Evolutionary conservation across 176 grass and related monocot genomes (phyloP), one percentile per base, ranked within the genome.

Genomic region (Hordeum marinum): DNA sequence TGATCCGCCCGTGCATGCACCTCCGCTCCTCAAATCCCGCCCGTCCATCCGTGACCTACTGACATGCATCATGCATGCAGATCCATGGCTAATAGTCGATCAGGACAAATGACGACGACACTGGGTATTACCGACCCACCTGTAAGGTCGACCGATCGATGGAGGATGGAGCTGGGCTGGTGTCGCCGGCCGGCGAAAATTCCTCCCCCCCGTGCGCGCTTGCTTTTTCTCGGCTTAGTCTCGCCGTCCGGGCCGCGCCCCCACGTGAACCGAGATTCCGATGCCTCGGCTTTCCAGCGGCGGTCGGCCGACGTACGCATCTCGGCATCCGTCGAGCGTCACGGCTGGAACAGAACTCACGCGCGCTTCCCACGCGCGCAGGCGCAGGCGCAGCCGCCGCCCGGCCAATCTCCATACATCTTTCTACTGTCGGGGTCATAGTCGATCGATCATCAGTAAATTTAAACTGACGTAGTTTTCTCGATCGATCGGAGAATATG

Each of bases 251-350:
- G n/a, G 11, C 34, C 10, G 8, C 11, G n/a, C 11, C 34, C 83
- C 83, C 88, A 85, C 88, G 83, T 82, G 88, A 74, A 21, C 54
- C 9, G 2, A 77, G 88, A 89, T 85, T 89, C 88, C 78, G 34
- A 40, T 3, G 40, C 63, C 67, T 52, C 40, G 63, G 31, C 61
- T 83, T 36, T 82, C 62, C 78, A 63, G 64, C 13, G 46, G 6
- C 35, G 14, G 35, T 34, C 46, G 29, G 43, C 9, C 36, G 70
- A 74, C 41, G 70, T 46, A 46, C 23, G 70, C 70, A 73, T 17
- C 71, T 17, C 71, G 40, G 40, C 40, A 26, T 73, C 70, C 52
- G 7, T 57, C 7, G 7, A 21, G 18, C 52, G 52, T 57, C 52
- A 57, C 52, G 48, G 6, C 48, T 21, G 52, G 7, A 57, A 57